A percentile compares a stretch with the other conserved stretches of the same genome.
Conservation (phyloP, 371 early-diverging fungal genomes). For the Mortierella sp. region DNA sequence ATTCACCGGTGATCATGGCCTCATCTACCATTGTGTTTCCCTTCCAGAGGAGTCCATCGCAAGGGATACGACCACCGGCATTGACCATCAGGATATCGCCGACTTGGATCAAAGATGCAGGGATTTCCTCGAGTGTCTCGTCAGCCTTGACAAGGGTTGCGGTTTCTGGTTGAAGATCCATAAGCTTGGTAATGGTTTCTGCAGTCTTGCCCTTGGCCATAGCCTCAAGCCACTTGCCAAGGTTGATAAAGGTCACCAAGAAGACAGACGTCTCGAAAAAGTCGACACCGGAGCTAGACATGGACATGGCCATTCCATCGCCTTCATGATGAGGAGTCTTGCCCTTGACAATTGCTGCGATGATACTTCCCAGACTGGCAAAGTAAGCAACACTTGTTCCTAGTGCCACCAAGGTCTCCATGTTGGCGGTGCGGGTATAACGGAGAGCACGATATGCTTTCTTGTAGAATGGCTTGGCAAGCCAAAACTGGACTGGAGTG, state of each 20-base stretch:
- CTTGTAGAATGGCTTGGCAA: slow-evolving; percentile 63
- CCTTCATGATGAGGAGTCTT: background rate
- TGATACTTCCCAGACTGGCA: slow-evolving; percentile 65
- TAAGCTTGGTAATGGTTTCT: slow-evolving; percentile 73
- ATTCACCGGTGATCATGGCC: slow-evolving; percentile 88
- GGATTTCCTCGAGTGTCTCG: slow-evolving; percentile 39
- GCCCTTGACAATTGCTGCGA: slow-evolving; percentile 60
- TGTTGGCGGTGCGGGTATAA: slow-evolving; percentile 71
- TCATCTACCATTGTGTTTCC: slow-evolving; percentile 76
- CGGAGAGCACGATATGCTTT: slow-evolving; percentile 66
- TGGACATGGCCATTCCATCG: slow-evolving; percentile 8
- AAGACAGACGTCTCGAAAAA: slow-evolving; percentile 79
- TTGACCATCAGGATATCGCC: slow-evolving; percentile 72
- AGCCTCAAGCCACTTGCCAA: slow-evolving; percentile 78
- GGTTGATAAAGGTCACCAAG: slow-evolving; percentile 73
- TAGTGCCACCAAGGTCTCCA: slow-evolving; percentile 76
- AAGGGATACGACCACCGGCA: slow-evolving; percentile 75
- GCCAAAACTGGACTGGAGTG: slow-evolving; percentile 69
- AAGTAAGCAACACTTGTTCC: slow-evolving; percentile 76
- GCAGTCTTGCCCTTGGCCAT: slow-evolving; percentile 77
- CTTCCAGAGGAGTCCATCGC: slow-evolving; percentile 73
- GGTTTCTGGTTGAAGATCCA: slow-evolving; percentile 74
- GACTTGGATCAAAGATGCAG: slow-evolving; percentile 54
- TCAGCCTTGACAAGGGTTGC: slow-evolving; percentile 61
- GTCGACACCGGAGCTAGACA: slow-evolving; percentile 30